Percentiles rank a stretch among this genome's conserved stretches.
Conservation (phyloP, 2,329 filamentous ascomycete genomes). For the Diaporthe vaccinii region DNA sequence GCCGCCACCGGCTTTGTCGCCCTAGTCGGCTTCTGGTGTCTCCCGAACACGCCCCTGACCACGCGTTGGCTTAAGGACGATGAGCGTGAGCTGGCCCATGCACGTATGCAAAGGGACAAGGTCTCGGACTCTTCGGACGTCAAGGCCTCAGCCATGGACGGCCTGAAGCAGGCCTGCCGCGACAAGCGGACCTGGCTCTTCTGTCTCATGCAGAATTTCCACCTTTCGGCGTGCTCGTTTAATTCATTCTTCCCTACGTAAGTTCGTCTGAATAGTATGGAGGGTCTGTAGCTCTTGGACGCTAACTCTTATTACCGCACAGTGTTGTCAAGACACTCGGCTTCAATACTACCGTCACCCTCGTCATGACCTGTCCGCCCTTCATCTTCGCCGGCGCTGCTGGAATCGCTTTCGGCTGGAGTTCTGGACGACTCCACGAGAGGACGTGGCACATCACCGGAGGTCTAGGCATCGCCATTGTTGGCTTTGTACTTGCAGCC, state of each 20-base stretch:
- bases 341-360: conserved; percentile 55
- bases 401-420: conserved; percentile 57
- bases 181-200: conserved; percentile 34
- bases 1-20: conserved; percentile 48
- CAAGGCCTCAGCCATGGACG: conserved; percentile 21
- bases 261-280: not conserved
- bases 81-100: conserved; percentile 32
- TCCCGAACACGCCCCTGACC: conserved; percentile 29
- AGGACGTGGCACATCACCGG: conserved; percentile 56
- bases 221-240: conserved; percentile 55
- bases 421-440: conserved; percentile 58
- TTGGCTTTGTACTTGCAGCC: conserved; percentile 55
- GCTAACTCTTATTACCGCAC: not conserved
- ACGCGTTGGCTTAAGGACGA: conserved; percentile 26
- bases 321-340: conserved; percentile 56
- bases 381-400: conserved; percentile 60
- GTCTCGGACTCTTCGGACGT: conserved; percentile 19
- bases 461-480: conserved; percentile 54
- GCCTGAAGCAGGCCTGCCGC: conserved; percentile 13
- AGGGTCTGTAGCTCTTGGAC: not conserved
- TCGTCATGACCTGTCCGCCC: conserved; percentile 60
- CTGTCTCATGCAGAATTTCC: conserved; percentile 38
- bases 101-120: conserved; percentile 22
- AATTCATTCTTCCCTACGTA: conserved; percentile 48
- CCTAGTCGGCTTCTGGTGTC: conserved; percentile 42